Evolutionary conservation across 768 basidiomycete genomes (phyloP).

Genomic region (Hydnomerulius pinastri): DNA sequence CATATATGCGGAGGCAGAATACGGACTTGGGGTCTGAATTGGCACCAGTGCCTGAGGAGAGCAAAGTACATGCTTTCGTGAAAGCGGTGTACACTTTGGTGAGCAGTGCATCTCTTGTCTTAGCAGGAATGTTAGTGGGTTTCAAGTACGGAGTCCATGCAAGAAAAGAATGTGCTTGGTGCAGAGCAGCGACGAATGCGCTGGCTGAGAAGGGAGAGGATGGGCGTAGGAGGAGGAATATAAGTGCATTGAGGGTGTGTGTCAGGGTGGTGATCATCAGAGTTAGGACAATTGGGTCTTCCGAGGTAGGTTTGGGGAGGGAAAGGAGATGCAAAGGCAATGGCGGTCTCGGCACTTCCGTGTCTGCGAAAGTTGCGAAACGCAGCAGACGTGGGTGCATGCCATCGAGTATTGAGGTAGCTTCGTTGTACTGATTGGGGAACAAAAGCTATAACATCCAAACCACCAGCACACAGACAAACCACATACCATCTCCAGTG

Average conservation of each 20-base stretch:
- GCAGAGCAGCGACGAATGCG: constrained; percentile 34
- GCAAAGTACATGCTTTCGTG: constrained; percentile 31
- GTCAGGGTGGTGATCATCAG: constrained; percentile 63
- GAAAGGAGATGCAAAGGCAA: constrained; percentile 36
- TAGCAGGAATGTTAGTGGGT: constrained; percentile 40
- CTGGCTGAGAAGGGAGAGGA: constrained; percentile 18
- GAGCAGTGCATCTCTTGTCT: constrained; percentile 58
- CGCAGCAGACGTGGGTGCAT: constrained; percentile 46
- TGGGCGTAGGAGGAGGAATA: constrained; percentile 27
- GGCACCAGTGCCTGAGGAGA: constrained; percentile 32
- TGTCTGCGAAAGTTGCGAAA: not conserved
- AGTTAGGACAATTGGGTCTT: constrained; percentile 41
- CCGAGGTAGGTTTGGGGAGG: constrained; percentile 43
- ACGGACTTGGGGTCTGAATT: constrained; percentile 20
- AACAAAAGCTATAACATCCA: not conserved
- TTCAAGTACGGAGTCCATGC: constrained; percentile 53
- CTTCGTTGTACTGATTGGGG: constrained; percentile 51
- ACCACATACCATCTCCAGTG: constrained; percentile 67
- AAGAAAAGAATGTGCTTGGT: constrained; percentile 40
- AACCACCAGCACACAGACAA: not conserved
- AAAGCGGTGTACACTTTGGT: constrained; percentile 61
- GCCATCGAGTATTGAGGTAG: constrained; percentile 45
- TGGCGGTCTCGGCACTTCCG: not conserved
- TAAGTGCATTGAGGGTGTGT: constrained; percentile 49
- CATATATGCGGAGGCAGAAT: constrained; percentile 43